Base-by-base conservation (phyloP, 1,284 basidiomycete genomes). In the Puccinia hordei region DNA sequence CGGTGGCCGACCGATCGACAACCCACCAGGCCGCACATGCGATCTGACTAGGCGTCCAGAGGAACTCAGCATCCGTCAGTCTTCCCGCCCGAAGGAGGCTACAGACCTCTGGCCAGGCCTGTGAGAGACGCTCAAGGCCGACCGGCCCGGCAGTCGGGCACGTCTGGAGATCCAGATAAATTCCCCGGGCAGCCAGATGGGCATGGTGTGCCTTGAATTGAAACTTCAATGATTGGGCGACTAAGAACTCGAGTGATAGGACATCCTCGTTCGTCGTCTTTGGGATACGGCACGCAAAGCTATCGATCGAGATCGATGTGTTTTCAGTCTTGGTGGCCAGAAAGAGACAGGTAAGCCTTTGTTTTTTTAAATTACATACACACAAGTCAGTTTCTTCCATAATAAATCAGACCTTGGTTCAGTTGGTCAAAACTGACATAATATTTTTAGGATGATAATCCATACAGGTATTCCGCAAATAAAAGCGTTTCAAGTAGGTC, bases 391-490 rank as follows among this genome's bases (percentile, higher is more conserved):
- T n/a, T n/a, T n/a, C n/a, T n/a, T n/a, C n/a, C n/a, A n/a, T n/a
- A n/a, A n/a, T n/a, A n/a, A n/a, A n/a, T n/a, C 89, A 87, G 38
- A 94, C 91, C 5, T 93, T 92, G 55, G 89, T 90, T 65, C 87
- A 86, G 83, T 95, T 97, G 81, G 19, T n/a, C 53, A n/a, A n/a
- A 95, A 19, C 92, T 74, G 85, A 97, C 96, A 99, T 98, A 84
- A 99, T 93, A 83, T 93, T 93, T 87, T 97, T 97, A 0, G 96
- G 97, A 87, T 99, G 97, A 90, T 94, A 98, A 85, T 99, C 95
- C 95, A 99, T 98, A 75, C 95, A 94, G 0, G 95, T 98, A 85
- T 99, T 99, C 86, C 93, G 92, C 76, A 99, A 89, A 85, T 99
- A 99, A 87, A 99, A 99, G 5, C 97, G 89, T 85, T 99, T 99